Evolutionary conservation across 371 early-diverging fungal species (phyloP).

Genomic region (Mucor indicus): DNA sequence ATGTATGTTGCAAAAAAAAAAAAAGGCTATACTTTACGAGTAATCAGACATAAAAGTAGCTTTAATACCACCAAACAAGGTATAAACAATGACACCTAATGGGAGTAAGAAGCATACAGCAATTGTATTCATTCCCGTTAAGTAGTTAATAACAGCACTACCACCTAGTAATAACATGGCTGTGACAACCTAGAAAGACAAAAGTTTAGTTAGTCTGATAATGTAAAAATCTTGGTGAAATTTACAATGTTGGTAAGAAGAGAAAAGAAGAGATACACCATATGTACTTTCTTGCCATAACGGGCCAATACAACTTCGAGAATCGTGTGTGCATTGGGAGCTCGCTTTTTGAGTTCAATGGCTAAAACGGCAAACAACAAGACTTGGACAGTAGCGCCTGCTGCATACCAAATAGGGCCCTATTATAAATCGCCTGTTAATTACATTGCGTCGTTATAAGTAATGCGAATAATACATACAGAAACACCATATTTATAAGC

Average conservation of each 20-base stretch:
- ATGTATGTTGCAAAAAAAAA: too few relatives aligned
- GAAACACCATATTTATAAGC: slow-evolving; percentile 67
- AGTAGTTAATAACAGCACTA: slow-evolving; percentile 60
- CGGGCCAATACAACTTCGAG: slow-evolving; percentile 65
- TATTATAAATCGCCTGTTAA: not conserved
- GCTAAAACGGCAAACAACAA: slow-evolving; percentile 69
- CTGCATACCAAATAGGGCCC: slow-evolving; percentile 61
- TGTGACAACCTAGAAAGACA: slow-evolving; percentile 49
- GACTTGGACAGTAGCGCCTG: slow-evolving; percentile 69
- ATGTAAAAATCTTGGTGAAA: too few relatives aligned
- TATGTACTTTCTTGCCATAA: slow-evolving; percentile 59
- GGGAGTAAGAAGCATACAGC: slow-evolving; percentile 69
- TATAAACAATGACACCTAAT: slow-evolving; percentile 65
- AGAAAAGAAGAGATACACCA: slow-evolving; percentile 57
- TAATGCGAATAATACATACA: slow-evolving; percentile 27
- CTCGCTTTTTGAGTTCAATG: slow-evolving; percentile 65
- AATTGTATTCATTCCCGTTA: slow-evolving; percentile 66
- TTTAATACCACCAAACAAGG: slow-evolving; percentile 67
- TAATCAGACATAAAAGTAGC: slow-evolving; percentile 75
- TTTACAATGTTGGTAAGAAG: slow-evolving; percentile 51
- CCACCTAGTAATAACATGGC: slow-evolving; percentile 71
- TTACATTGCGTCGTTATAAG: not conserved
- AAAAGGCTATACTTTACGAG: too few relatives aligned
- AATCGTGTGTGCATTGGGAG: slow-evolving; percentile 70
- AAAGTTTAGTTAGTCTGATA: not conserved